Evolutionary conservation across 108 stramenopile genomes (phyloP), one percentile per base, ranked within the genome.

Genomic region (Cyclostephanos tholiformis): DNA sequence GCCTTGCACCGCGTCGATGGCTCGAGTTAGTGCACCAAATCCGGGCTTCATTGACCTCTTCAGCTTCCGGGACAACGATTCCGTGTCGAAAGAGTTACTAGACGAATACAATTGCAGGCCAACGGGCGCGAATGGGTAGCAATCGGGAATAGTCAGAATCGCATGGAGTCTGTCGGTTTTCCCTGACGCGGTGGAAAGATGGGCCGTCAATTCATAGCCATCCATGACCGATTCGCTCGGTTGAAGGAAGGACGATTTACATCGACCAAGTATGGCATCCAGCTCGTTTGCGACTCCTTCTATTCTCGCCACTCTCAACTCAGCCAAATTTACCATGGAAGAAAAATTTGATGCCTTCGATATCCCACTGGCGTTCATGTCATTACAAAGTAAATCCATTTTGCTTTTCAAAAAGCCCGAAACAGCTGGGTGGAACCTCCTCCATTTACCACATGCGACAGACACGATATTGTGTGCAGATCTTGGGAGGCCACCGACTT

Each of bases 51-150:
- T 70, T 56, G 75, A 77, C 76, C 87, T 89, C 26, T 62, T 61
- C 43, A 93, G 66, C 25, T 72, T 62, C 20, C 77, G 80, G 14
- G 71, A 53, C 26, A 93, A 48, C 41, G 44, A 66, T 9, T 89
- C 84, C 29, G 86, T 63, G 53, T 89, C 82, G 26, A 86, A 59
- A 19, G 72, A 53, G 12, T 75, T 85, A 26, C 78, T 59, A 25
- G 71, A 68, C 0, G 80, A 36, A 43, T 89, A 79, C 2, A 92
- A 48, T 14, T 55, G 27, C 3, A 85, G 63, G 11, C 78, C 76
- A 7, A 91, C 52, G 1, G 88, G 88, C 25, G 82, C 74, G 61
- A 86, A 89, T 20, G 92, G 92, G 69, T 93, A 90, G 17, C 81
- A 77, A 39, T 75, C 69, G n/a, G 64, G 74, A 27, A 93, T 69